Conservation (phyloP, 2,329 filamentous ascomycete species). For the Polychaeton citri region DNA sequence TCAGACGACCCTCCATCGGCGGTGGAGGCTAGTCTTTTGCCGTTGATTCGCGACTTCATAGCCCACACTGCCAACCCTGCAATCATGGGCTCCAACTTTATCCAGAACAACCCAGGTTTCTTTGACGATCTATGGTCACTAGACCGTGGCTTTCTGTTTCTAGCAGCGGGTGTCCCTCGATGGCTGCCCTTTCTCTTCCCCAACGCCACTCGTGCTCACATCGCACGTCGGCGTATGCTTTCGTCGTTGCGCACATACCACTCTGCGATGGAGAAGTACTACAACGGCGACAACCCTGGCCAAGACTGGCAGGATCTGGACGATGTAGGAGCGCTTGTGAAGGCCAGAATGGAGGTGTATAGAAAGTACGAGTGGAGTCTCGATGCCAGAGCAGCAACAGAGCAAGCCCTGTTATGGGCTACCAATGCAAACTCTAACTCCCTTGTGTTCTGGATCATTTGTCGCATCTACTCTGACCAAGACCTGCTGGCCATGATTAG, state of each 20-base stretch:
- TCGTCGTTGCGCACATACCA: slow-evolving; percentile 16
- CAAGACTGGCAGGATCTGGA: slow-evolving; percentile 22
- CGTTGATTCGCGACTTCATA: slow-evolving; percentile 44
- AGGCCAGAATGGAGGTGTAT: slow-evolving; percentile 18
- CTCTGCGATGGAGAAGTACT: slow-evolving; percentile 17
- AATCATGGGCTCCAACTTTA: slow-evolving; percentile 39
- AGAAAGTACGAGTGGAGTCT: slow-evolving; percentile 18
- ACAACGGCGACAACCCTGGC: slow-evolving; percentile 16
- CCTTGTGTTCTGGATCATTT: slow-evolving; percentile 29
- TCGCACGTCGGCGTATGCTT: slow-evolving; percentile 19
- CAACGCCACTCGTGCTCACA: slow-evolving; percentile 34
- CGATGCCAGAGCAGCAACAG: slow-evolving; percentile 20
- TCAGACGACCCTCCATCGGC: background rate
- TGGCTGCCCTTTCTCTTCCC: slow-evolving; percentile 37
- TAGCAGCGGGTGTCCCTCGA: slow-evolving; percentile 42
- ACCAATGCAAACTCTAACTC: slow-evolving; percentile 40
- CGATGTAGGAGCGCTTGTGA: slow-evolving; percentile 21
- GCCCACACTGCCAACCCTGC: slow-evolving; percentile 37
- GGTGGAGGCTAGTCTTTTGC: slow-evolving; percentile 39
- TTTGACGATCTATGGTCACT: slow-evolving; percentile 43
- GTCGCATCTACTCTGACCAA: slow-evolving; percentile 21
- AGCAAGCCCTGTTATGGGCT: slow-evolving; percentile 42
- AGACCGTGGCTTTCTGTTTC: slow-evolving; percentile 39
- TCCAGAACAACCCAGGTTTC: slow-evolving; percentile 39
- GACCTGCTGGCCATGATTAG: slow-evolving; percentile 19